phyloP scores from a whole-genome alignment of 768 basidiomycete genomes.

The Austroboletus festivus region DNA sequence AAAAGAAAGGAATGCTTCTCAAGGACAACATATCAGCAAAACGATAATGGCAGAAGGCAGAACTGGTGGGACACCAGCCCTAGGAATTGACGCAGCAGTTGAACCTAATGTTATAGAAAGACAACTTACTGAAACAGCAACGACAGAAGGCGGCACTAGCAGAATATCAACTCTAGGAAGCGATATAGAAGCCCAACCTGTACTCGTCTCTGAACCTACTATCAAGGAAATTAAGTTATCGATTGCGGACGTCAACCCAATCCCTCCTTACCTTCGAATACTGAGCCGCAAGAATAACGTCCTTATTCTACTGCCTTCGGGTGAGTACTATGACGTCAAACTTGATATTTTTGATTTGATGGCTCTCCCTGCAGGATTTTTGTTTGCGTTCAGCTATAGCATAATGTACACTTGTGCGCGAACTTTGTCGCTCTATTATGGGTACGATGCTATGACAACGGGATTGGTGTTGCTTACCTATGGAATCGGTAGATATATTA shows the following conservation, averaged over 20 bases:
- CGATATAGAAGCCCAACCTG: slow-evolving; percentile 6
- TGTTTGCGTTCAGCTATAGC: slow-evolving; percentile 69
- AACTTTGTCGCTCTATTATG: slow-evolving; percentile 62
- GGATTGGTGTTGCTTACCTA: slow-evolving; percentile 77
- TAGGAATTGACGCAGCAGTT: not conserved
- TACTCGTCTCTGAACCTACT: slow-evolving; percentile 5
- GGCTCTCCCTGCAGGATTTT: slow-evolving; percentile 44
- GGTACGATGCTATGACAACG: slow-evolving; percentile 66
- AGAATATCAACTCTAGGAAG: too few species aligned
- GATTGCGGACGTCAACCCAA: slow-evolving; percentile 68
- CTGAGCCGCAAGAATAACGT: slow-evolving; percentile 66
- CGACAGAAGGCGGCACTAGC: too few species aligned
- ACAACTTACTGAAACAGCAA: too few species aligned
- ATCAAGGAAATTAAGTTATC: slow-evolving; percentile 49
- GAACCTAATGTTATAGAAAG: too few species aligned
- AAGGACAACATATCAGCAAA: too few species aligned
- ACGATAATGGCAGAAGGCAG: too few species aligned
- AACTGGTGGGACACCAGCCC: too few species aligned
- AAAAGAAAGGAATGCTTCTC: too few species aligned
- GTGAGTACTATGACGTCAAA: slow-evolving; percentile 20
- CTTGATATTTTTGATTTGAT: not conserved
- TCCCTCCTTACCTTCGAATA: slow-evolving; percentile 58
- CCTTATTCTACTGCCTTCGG: slow-evolving; percentile 43
- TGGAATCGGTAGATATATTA: slow-evolving; percentile 52
- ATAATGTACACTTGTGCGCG: slow-evolving; percentile 74